Base-by-base conservation (phyloP, 2,329 filamentous ascomycete species). In the Nemania serpens region DNA sequence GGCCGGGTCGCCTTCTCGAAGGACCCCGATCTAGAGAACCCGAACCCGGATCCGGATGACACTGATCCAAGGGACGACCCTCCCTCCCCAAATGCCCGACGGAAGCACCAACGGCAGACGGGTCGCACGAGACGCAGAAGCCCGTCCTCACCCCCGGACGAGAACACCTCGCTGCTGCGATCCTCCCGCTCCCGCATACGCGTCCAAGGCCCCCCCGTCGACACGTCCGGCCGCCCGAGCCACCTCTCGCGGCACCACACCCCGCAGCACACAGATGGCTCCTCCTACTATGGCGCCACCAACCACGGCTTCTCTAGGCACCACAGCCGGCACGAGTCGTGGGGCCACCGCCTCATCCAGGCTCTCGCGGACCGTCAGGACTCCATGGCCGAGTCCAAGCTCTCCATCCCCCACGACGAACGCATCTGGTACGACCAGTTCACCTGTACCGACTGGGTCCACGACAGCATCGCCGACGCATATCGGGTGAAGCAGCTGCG, bases 371-470 rank as follows among this genome's bases (percentile, higher is more conserved):
- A 83, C 69, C 79, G 81, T 64, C 84, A 82, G 69, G 81, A 84
- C 33, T 82, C 82, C 62, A 78, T 88, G 76, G 75, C 81, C 63
- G 87, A 89, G 64, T 88, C 88, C 50, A 90, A 88, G 70, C 78
- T 82, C 36, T 88, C 86, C 4, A 77, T 90, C 10, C 88, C 87
- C 68, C 80, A 88, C 52, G 91, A 97, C 71, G 93, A 98, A 68
- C 88, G 95, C 62, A 90, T 96, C 10, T 98, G 95, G 95, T 98
- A 98, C 77, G 95, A 99, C 79, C 95, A 99, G 76, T 97, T 97
- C 72, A 97, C 93, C 5, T 96, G 91, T 6, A 97, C 92, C 57
- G 94, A 99, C 75, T 99, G 95, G 95, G 93, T 99, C 0, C 94
- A 97, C 74, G 95, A 99, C 76, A 93, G 90, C 74, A 97, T 99